phyloP scores from a whole-genome alignment of 176 grass and related monocot genomes.

The Miscanthus lutarioriparius region DNA sequence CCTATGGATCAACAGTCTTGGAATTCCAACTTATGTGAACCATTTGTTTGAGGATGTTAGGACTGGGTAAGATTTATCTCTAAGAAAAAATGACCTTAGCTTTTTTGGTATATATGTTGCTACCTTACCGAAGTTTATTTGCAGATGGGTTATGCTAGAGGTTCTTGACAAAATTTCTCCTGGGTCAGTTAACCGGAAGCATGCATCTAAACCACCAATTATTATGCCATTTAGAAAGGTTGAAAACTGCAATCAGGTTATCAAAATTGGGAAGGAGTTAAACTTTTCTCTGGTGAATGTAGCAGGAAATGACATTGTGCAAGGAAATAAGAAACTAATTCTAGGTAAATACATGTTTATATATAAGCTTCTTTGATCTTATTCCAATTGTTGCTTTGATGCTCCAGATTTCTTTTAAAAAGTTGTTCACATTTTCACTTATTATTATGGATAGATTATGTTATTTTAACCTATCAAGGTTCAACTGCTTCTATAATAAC shows the following conservation, averaged over 20 bases:
- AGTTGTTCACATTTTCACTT: not conserved
- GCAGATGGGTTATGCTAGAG: constrained; percentile 94
- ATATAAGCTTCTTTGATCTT: not conserved
- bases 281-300: constrained; percentile 93
- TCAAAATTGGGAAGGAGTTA: constrained; percentile 83
- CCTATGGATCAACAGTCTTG: constrained; percentile 97
- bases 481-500: not conserved
- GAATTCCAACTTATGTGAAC: constrained; percentile 87
- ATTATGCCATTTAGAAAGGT: constrained; percentile 99
- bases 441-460: not conserved
- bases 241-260: constrained; percentile 91
- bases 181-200: constrained; percentile 83
- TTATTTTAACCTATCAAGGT: not conserved
- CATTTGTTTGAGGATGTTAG: constrained; percentile 98
- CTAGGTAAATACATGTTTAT: constrained; percentile 41
- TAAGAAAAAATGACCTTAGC: not conserved
- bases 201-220: constrained; percentile 92
- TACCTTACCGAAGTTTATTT: constrained; percentile 27
- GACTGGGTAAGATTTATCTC: constrained; percentile 59
- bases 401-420: not conserved
- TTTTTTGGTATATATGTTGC: constrained; percentile 3
- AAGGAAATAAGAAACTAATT: constrained; percentile 99
- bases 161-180: constrained; percentile 96
- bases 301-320: constrained; percentile 95
- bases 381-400: not conserved